Percentiles rank a stretch among this genome's conserved stretches.
phyloP scores from a whole-genome alignment of 2,329 filamentous ascomycete genomes.

The Alternaria postmessia region DNA sequence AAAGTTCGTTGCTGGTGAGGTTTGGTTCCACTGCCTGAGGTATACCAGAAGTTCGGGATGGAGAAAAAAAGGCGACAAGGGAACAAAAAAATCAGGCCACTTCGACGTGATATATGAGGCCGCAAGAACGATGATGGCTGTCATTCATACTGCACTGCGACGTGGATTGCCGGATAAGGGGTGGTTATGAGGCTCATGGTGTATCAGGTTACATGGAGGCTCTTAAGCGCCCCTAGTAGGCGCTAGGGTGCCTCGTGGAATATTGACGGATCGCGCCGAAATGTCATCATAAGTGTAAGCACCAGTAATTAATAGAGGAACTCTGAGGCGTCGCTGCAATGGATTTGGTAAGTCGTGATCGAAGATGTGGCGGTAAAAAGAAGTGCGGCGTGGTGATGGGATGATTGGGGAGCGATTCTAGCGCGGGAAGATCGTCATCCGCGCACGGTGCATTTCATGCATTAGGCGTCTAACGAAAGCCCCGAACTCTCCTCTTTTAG shows the following conservation, averaged over 20 bases:
- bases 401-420: conserved; percentile 10
- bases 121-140: conserved; percentile 26
- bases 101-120: conserved; percentile 41
- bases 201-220: conserved; percentile 35
- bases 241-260: conserved; percentile 11
- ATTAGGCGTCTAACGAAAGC: conserved; percentile 11
- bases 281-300: conserved; percentile 3
- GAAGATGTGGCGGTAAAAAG: conserved; percentile 13
- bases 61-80: conserved; percentile 30
- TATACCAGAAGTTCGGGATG: conserved; percentile 23
- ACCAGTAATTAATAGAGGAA: conserved; percentile 19
- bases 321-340: conserved; percentile 7
- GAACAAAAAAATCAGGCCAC: conserved; percentile 43
- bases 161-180: conserved; percentile 36
- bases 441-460: conserved; percentile 23
- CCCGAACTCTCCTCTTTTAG: neutral
- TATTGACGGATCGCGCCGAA: conserved; percentile 4
- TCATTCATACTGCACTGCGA: conserved; percentile 41
- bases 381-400: conserved; percentile 7
- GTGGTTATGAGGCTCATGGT: conserved; percentile 34
- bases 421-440: conserved; percentile 21
- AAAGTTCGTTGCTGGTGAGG: conserved; percentile 8
- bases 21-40: conserved; percentile 29
- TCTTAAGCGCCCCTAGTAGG: conserved; percentile 33
- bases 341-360: conserved; percentile 1